These are phyloP conservation scores for Sporobolus alterniflorus DNA, from an alignment of 202 grass and related monocot genomes.

Conservation along the genomic window DNA sequence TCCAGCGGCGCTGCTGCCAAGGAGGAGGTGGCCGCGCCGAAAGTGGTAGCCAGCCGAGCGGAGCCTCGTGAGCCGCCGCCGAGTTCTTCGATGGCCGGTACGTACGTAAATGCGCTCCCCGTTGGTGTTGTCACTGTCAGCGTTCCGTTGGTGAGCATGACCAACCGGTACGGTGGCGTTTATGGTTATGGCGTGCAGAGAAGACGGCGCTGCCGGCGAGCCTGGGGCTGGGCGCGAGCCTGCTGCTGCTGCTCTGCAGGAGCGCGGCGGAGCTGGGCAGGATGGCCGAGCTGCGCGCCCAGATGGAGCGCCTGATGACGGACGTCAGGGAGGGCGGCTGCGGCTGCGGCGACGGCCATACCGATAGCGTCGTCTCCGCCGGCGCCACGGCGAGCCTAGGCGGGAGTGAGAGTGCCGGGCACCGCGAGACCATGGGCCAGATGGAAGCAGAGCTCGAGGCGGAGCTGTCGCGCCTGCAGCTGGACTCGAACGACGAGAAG, in stretches of 20 bases:
- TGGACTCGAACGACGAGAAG: slow-evolving; percentile 13
- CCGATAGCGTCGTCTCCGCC: slow-evolving; percentile 8
- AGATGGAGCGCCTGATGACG: slow-evolving; percentile 77
- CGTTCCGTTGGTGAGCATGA: too few relatives aligned
- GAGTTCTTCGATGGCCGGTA: slow-evolving; percentile 32
- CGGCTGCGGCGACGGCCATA: neutral
- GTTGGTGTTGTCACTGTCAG: too few relatives aligned
- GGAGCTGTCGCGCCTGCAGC: slow-evolving; percentile 59
- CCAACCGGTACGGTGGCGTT: too few relatives aligned
- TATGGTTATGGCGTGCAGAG: slow-evolving; percentile 36
- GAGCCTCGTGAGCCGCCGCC: slow-evolving; percentile 26
- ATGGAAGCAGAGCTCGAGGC: slow-evolving; percentile 88
- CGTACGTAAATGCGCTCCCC: neutral
- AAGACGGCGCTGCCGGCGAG: slow-evolving; percentile 68
- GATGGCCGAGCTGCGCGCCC: slow-evolving; percentile 72
- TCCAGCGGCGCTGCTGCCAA: slow-evolving; percentile 20
- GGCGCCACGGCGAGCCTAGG: neutral
- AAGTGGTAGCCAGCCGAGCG: neutral
- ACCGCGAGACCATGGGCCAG: slow-evolving; percentile 37
- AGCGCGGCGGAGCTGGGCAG: slow-evolving; percentile 73
- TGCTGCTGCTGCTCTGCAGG: slow-evolving; percentile 76
- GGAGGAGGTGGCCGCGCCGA: neutral
- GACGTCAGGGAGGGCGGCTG: slow-evolving; percentile 54
- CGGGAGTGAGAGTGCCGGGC: neutral
- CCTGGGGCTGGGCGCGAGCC: slow-evolving; percentile 71